Percentiles rank a stretch among this genome's conserved stretches.
These are phyloP conservation scores for Ogataea naganishii DNA, from an alignment of 805 yeast genomes.

Conservation along the genomic window DNA sequence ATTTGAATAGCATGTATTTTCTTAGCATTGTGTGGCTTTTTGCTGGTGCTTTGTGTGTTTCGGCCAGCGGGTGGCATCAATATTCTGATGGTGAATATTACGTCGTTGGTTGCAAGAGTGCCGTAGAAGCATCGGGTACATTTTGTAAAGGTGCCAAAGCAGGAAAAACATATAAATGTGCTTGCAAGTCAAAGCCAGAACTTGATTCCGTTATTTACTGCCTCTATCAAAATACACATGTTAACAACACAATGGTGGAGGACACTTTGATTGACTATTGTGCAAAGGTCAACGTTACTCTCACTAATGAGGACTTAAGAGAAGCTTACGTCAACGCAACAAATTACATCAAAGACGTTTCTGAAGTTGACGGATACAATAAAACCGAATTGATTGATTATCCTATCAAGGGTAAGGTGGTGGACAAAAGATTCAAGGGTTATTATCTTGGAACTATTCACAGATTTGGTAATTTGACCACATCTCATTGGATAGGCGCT, in stretches of 20 bases:
- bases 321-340: constrained; percentile 34
- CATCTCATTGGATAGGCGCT: constrained; percentile 37
- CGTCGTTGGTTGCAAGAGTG: constrained; percentile 13
- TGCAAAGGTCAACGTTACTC: constrained; percentile 10
- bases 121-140: constrained; percentile 11
- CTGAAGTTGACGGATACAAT: constrained; percentile 22
- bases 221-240: constrained; percentile 9
- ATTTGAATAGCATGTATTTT: no score
- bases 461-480: constrained; percentile 27
- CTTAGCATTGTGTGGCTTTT: no score
- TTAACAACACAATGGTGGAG: constrained; percentile 11
- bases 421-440: constrained; percentile 14
- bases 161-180: constrained; percentile 10
- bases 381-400: constrained; percentile 19
- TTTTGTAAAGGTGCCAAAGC: constrained; percentile 8
- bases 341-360: constrained; percentile 25
- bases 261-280: constrained; percentile 15
- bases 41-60: no score
- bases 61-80: constrained; percentile 6
- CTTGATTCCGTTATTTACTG: constrained; percentile 21
- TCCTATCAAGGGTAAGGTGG: constrained; percentile 25
- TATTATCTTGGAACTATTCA: constrained; percentile 16
- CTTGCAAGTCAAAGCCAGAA: constrained; percentile 18
- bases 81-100: constrained; percentile 10
- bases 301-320: constrained; percentile 25